These are phyloP conservation scores for Backusella luteola DNA, from an alignment of 192 early-diverging fungal genomes.

Conservation along the genomic window DNA sequence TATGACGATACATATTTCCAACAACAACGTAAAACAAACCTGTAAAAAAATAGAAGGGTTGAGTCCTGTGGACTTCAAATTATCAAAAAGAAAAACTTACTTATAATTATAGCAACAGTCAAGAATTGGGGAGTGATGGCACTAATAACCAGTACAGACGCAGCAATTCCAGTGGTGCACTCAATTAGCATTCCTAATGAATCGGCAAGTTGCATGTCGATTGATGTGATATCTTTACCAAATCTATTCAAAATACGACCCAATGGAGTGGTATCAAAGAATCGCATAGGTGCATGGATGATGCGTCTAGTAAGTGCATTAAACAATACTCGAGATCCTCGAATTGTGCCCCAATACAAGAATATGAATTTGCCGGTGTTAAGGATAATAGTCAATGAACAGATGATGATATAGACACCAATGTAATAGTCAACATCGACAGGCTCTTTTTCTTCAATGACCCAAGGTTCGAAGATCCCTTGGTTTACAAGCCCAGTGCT, in stretches of 20 bases:
- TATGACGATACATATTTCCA: slow-evolving; percentile 62
- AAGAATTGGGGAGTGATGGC: slow-evolving; percentile 47
- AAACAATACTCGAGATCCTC: slow-evolving; percentile 36
- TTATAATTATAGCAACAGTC: slow-evolving; percentile 9
- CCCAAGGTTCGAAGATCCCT: slow-evolving; percentile 7
- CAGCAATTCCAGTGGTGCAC: slow-evolving; percentile 30
- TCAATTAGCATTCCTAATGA: slow-evolving; percentile 34
- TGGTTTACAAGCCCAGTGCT: neutral
- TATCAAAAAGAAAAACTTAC: slow-evolving; percentile 44
- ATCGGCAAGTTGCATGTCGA: slow-evolving; percentile 54
- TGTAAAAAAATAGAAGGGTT: neutral
- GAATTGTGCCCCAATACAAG: slow-evolving; percentile 31
- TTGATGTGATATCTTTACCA: slow-evolving; percentile 74
- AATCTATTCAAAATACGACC: slow-evolving; percentile 87
- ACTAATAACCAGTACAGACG: slow-evolving; percentile 41
- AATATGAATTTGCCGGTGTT: slow-evolving; percentile 17
- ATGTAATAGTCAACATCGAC: slow-evolving; percentile 43
- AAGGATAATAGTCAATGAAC: slow-evolving; percentile 16
- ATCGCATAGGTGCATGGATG: slow-evolving; percentile 56
- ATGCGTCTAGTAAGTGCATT: slow-evolving; percentile 31
- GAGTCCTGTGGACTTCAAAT: neutral
- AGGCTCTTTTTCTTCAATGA: neutral
- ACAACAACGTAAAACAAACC: slow-evolving; percentile 33
- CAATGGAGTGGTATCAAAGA: slow-evolving; percentile 71
- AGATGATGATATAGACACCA: slow-evolving; percentile 33